Base-by-base conservation (phyloP, 169 alveolate species). In the Eimeria sp. region DNA sequence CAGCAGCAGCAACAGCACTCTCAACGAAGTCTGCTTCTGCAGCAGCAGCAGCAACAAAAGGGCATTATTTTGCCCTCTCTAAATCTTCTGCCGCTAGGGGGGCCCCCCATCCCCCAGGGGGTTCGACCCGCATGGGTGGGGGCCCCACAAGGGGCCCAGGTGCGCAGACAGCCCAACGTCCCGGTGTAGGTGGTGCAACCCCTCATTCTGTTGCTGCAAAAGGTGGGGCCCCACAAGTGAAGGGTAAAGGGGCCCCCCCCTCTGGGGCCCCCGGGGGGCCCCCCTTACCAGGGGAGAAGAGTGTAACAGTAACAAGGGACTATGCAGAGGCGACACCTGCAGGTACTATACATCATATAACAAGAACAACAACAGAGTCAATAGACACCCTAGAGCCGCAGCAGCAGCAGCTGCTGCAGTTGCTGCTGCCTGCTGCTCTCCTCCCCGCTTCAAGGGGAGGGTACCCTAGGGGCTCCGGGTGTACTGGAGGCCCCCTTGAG, bases 11-110 rank as follows among this genome's bases (percentile, higher is more conserved):
- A 54, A 14, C 16, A 54, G 84, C 58, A 9, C 84, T 75, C 40
- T 27, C 84, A 4, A 30, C 84, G 84, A 75, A 75, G 54, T 75
- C 84, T 34, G 84, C 78, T 30, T 25, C 78, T 67, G 78, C 78
- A 67, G 78, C 76, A 67, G 76, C 76, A 67, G 76, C 76, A 67
- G 76, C 84, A 27, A 27, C 84, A 7, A 75, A 75, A 30, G 84
- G 54, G 0, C 84, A 75, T 25, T 45, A 27, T 11, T 30, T 75
- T 2, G 84, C 30, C 20, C 27, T 30, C n/a, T 9, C 58, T 6
- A 75, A 75, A 11, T 16, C 47, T 7, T 4, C 58, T 43, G 84
- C 84, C 2, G 61, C 61, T 54, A 75, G 34, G 14, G 84, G 84
- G 54, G 47, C 84, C 34, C 54, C n/a, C 11, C 84, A 75, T 45